These are phyloP conservation scores for Russula griseocarnosa DNA, from an alignment of 768 basidiomycete species.

Conservation along the genomic window DNA sequence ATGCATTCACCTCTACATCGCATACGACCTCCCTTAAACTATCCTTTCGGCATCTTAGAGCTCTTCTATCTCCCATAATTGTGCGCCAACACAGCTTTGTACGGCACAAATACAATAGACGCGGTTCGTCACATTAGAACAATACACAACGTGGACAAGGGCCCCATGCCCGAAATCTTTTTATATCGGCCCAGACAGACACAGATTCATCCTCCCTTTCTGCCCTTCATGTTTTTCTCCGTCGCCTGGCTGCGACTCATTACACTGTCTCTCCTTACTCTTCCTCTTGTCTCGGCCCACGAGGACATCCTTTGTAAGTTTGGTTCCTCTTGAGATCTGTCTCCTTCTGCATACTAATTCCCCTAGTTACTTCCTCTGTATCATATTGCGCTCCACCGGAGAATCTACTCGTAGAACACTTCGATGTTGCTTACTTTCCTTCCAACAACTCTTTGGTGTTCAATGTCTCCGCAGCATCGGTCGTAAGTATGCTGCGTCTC, in stretches of 20 bases:
- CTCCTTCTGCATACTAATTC: conserved; percentile 20
- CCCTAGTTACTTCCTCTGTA: conserved; percentile 77
- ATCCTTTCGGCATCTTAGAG: conserved; percentile 5
- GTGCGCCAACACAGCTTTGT: conserved; percentile 12
- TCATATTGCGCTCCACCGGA: conserved; percentile 83
- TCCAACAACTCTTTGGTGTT: conserved; percentile 72
- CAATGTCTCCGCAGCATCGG: conserved; percentile 81
- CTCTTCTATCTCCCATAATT: not conserved
- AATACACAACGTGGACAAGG: conserved; percentile 27
- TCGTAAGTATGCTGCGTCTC: conserved; percentile 50
- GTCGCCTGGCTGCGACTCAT: conserved; percentile 75
- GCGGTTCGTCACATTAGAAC: conserved; percentile 25
- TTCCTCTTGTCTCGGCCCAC: conserved; percentile 44
- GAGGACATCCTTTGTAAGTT: conserved; percentile 61
- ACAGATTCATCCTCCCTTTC: conserved; percentile 6
- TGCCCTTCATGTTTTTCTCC: conserved; percentile 53
- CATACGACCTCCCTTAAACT: not conserved
- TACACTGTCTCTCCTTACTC: conserved; percentile 37
- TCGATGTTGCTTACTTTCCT: conserved; percentile 68
- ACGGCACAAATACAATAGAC: conserved; percentile 19
- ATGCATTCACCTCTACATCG: conserved; percentile 4
- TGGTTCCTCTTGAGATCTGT: not conserved
- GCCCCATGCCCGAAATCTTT: conserved; percentile 17
- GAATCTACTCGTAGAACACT: conserved; percentile 71
- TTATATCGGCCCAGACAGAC: conserved; percentile 23